These are phyloP conservation scores for Manihot esculenta DNA, from an alignment of 441 rosid genomes.

Conservation along the genomic window DNA sequence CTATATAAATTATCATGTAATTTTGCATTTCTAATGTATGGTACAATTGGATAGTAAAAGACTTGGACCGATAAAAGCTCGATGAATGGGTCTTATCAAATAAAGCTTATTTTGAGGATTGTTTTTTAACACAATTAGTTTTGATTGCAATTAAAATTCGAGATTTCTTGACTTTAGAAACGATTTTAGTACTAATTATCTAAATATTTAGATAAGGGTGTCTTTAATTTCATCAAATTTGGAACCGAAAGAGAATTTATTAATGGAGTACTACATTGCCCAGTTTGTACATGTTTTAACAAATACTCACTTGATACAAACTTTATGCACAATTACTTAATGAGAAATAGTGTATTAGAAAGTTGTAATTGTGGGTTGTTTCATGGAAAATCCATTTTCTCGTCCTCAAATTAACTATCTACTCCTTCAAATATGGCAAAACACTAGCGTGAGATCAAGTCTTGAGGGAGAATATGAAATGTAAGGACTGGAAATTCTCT, in stretches of 20 bases:
- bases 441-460: too few relatives aligned
- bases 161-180: too few relatives aligned
- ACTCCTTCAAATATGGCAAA: too few relatives aligned
- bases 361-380: not conserved
- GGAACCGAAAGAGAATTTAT: not conserved
- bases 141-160: too few relatives aligned
- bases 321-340: not conserved
- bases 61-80: not conserved
- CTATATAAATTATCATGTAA: too few relatives aligned
- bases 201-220: too few relatives aligned
- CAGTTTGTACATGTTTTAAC: not conserved
- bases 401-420: too few relatives aligned
- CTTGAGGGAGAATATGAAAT: too few relatives aligned
- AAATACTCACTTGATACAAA: not conserved
- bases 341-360: not conserved
- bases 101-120: not conserved
- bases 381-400: not conserved
- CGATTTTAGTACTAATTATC: too few relatives aligned
- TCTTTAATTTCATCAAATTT: not conserved
- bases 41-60: not conserved
- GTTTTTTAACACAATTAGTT: too few relatives aligned
- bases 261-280: not conserved
- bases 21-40: too few relatives aligned
- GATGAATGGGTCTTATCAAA: not conserved
- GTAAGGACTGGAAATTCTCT: too few relatives aligned